Evolutionary conservation across 2,329 filamentous ascomycete species (phyloP), one percentile per base, ranked within the genome.

Genomic region (Aschersonia sp.): DNA sequence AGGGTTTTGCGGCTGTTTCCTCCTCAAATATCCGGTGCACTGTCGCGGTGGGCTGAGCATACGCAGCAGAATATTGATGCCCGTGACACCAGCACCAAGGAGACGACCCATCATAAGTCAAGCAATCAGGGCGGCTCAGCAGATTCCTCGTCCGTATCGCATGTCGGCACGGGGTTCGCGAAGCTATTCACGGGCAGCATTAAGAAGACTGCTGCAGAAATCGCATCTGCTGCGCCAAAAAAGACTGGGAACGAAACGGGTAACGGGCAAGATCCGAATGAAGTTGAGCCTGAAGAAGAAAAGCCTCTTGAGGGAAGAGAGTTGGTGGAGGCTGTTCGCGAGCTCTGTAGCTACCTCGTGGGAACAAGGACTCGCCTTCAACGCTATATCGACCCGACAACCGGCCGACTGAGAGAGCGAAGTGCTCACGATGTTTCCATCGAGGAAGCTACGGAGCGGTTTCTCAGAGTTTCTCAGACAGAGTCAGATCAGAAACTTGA

Each of bases 1-100:
- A 76, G 86, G 45, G 92, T 97, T 4, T 80, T 98, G 51, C 79
- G 78, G 41, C 66, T 97, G 8, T 98, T 88, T 55, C 92, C 92
- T 2, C 81, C 73, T 50, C 72, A 80, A 7, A 94, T 98, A 53
- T 84, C 90, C 1, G 92, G 92, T 1, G 79, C 87, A 30, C 66
- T 94, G 2, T 88, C 87, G 0, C 74, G 70, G 1, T 69, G 81
- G 53, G 49, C 58, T 1, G 58, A 60, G 5, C 56, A 53, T 1
- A 71, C 73, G 31, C 54, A 58, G 6, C 49, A 53, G 29, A 71
- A 70, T 35, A 68, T 76, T 7, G 68, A 70, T 4, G 63, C 66
- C 5, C 64, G 65, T 22, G 22, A 22, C 5, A 62, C 66, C 0
- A 45, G 53, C 2, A 45, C 50, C 4, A 62, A 60, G 45, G 60